Conservation (phyloP, 352 stramenopile species). For the Globisporangium iwayamae region DNA sequence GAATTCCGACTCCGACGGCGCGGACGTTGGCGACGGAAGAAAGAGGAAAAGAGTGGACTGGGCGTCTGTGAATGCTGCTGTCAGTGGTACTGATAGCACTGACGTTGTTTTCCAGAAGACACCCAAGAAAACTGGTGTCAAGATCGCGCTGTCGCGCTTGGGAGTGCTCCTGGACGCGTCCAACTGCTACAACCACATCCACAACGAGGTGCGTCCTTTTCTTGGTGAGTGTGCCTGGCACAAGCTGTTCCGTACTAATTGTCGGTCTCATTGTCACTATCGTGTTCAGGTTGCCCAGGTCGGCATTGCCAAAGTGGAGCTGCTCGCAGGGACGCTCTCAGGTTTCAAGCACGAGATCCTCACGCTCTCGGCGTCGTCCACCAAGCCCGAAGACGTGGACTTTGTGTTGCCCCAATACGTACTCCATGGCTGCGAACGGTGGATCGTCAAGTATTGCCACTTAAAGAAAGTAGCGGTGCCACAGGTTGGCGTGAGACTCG, state of each 20-base stretch:
- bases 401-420: slow-evolving; percentile 9
- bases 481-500: slow-evolving; percentile 1
- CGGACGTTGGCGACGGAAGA: background rate
- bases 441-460: slow-evolving; percentile 3
- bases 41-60: background rate
- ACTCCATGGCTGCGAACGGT: background rate
- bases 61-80: background rate
- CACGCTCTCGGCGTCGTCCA: background rate
- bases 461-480: background rate
- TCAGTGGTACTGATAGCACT: background rate
- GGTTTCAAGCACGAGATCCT: slow-evolving; percentile 10
- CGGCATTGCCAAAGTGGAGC: background rate
- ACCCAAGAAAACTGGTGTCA: background rate
- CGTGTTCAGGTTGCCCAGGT: background rate
- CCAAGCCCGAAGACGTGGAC: slow-evolving; percentile 4
- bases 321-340: background rate
- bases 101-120: background rate
- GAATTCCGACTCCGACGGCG: background rate
- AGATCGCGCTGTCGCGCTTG: background rate
- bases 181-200: slow-evolving; percentile 6
- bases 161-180: slow-evolving; percentile 1
- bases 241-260: background rate
- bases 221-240: background rate
- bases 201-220: background rate
- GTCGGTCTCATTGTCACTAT: too few relatives aligned